Base-by-base conservation (phyloP, 257 asterid genomes). In the Rhazya stricta region DNA sequence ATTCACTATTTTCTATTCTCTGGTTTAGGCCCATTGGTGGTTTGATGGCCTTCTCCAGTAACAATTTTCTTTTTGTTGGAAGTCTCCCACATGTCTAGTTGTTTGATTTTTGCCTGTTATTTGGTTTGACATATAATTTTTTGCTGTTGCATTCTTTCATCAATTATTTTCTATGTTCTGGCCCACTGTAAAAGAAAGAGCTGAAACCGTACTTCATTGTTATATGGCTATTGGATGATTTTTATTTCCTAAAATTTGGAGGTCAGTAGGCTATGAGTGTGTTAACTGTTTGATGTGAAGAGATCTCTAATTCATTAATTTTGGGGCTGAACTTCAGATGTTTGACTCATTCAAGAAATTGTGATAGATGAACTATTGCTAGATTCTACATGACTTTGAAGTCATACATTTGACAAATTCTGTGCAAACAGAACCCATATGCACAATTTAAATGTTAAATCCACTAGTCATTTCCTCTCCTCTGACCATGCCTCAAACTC, bases 61-160 rank as follows among this genome's bases (percentile, higher is more conserved):
- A 36, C 29, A 13, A 11, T 19, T 63, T 37, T 34, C 3, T n/a
- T n/a, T n/a, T 36, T 65, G 46, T 5, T 37, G 37, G 50, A 37
- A 19, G 7, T 39, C 15, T 63, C 48, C 41, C 32, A 12, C n/a
- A 13, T 15, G 50, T 37, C 11, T 39, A 60, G 37, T 76, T 54
- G 36, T 76, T 74, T 27, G 54, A 45, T 39, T 74, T 65, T 70
- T 74, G 23, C 10, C 39, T 63, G 32, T 29, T 68, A 11, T 45
- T 63, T 63, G 10, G 69, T 34, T 63, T 34, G 27, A 18, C 25
- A 23, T 63, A 8, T 34, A 63, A 34, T 2, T 63, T 12, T 34
- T 16, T 34, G 11, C 45, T 63, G 45, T 29, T 29, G 37, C 41
- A 61, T 61, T 27, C 68, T 62, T 29, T 63, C 69, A 5, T 63